Conservation (phyloP, 2,329 filamentous ascomycete species). For the Fusarium decemcellulare region DNA sequence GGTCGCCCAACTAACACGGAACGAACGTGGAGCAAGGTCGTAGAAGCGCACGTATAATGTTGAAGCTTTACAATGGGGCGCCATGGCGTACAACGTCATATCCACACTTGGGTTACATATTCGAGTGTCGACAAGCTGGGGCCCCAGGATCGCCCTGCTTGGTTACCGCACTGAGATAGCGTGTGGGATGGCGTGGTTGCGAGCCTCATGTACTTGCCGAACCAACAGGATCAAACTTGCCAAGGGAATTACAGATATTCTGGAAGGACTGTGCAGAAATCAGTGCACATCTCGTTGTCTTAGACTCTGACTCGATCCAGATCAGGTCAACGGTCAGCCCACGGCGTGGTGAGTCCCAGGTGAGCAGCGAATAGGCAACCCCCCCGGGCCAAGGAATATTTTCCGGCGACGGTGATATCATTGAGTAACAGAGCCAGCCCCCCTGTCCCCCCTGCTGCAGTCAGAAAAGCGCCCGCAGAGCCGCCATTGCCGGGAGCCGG, state of each 20-base stretch:
- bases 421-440: conserved; percentile 3
- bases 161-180: conserved; percentile 16
- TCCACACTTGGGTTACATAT: conserved; percentile 18
- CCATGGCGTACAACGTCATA: conserved; percentile 41
- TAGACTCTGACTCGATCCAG: not conserved
- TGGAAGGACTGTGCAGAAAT: not conserved
- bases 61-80: conserved; percentile 35
- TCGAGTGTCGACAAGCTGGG: conserved; percentile 28
- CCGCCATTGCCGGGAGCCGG: conserved; percentile 8
- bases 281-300: too few species aligned
- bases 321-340: conserved; percentile 7
- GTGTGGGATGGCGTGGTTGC: conserved; percentile 25
- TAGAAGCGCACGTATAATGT: conserved; percentile 48
- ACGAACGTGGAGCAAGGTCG: conserved; percentile 29
- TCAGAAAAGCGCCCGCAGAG: not conserved
- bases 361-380: too few species aligned
- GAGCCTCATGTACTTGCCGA: conserved; percentile 18
- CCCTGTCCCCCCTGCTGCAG: not conserved
- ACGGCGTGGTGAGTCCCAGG: conserved; percentile 7
- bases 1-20: conserved; percentile 13
- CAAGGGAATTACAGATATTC: conserved; percentile 6
- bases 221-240: conserved; percentile 4
- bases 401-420: conserved; percentile 37
- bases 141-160: conserved; percentile 42
- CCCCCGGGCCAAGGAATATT: not conserved